A percentile compares a stretch with the other conserved stretches of the same genome.
These are phyloP conservation scores for Aspergillus felis DNA, from an alignment of 2,329 filamentous ascomycete species.

Conservation along the genomic window DNA sequence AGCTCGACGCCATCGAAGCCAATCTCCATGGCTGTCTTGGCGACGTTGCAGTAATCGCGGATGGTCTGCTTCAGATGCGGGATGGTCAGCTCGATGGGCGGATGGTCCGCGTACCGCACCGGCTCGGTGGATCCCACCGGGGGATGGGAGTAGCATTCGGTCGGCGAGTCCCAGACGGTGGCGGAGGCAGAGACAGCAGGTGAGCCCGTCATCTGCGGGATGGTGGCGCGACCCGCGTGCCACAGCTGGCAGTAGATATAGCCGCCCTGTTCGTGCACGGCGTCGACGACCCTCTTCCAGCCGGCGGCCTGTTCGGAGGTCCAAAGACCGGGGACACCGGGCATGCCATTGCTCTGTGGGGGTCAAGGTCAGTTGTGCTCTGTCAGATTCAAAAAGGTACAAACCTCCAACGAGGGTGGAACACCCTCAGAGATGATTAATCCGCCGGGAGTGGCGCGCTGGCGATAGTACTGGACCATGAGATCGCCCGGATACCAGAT, in stretches of 20 bases:
- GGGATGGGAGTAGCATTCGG: conserved; percentile 40
- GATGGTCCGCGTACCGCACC: conserved; percentile 41
- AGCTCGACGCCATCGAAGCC: conserved; percentile 55
- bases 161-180: conserved; percentile 44
- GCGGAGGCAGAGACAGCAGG: conserved; percentile 39
- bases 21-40: conserved; percentile 50
- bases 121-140: conserved; percentile 33
- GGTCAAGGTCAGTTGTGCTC: not conserved
- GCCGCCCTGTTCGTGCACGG: conserved; percentile 49
- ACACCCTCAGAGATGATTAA: conserved; percentile 37
- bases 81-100: conserved; percentile 43
- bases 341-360: conserved; percentile 36
- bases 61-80: conserved; percentile 45
- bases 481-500: conserved; percentile 47
- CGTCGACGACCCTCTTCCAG: conserved; percentile 51
- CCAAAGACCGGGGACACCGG: conserved; percentile 33
- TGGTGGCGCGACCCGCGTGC: conserved; percentile 48
- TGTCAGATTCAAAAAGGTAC: conserved; percentile 10
- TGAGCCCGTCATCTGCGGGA: conserved; percentile 39
- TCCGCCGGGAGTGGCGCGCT: conserved; percentile 36
- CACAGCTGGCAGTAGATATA: conserved; percentile 42
- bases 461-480: conserved; percentile 38
- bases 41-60: conserved; percentile 43
- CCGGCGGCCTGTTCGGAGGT: conserved; percentile 41
- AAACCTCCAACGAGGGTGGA: conserved; percentile 38